These are phyloP conservation scores for Hagleromyces aurorensis DNA, from an alignment of 805 yeast genomes.

Conservation along the genomic window DNA sequence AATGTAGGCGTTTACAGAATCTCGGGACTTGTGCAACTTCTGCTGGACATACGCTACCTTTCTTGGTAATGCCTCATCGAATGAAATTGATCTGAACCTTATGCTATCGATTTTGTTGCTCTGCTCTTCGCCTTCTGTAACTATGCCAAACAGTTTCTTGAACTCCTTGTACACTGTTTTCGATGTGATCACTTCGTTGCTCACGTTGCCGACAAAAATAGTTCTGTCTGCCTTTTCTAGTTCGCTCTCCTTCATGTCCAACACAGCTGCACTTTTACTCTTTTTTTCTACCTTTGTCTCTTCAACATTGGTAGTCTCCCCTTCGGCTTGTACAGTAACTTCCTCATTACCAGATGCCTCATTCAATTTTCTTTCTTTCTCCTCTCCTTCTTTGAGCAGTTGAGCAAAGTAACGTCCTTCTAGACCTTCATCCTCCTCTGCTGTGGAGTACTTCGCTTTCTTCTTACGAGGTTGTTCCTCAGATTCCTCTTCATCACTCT, in stretches of 20 bases:
- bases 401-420: slow-evolving; percentile 49
- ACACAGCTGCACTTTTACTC: slow-evolving; percentile 25
- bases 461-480: slow-evolving; percentile 23
- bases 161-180: slow-evolving; percentile 55
- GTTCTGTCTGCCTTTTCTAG: slow-evolving; percentile 77
- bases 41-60: slow-evolving; percentile 84
- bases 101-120: slow-evolving; percentile 49
- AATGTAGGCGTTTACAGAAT: slow-evolving; percentile 79
- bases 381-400: slow-evolving; percentile 34
- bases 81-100: slow-evolving; percentile 88
- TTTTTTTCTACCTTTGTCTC: slow-evolving; percentile 17
- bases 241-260: slow-evolving; percentile 63
- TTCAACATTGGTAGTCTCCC: slow-evolving; percentile 20
- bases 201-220: slow-evolving; percentile 81
- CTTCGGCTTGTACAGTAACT: slow-evolving; percentile 21
- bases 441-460: slow-evolving; percentile 8
- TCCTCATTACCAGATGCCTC: slow-evolving; percentile 14
- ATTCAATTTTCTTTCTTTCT: slow-evolving; percentile 5
- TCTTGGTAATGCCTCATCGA: slow-evolving; percentile 80
- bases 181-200: slow-evolving; percentile 53
- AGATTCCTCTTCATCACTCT: slow-evolving; percentile 17
- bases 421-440: slow-evolving; percentile 35
- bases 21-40: slow-evolving; percentile 66
- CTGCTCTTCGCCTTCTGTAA: slow-evolving; percentile 6
- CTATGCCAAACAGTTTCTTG: slow-evolving; percentile 46